phyloP scores from a whole-genome alignment of 768 basidiomycete genomes.

The Xerocomellus intermedius region DNA sequence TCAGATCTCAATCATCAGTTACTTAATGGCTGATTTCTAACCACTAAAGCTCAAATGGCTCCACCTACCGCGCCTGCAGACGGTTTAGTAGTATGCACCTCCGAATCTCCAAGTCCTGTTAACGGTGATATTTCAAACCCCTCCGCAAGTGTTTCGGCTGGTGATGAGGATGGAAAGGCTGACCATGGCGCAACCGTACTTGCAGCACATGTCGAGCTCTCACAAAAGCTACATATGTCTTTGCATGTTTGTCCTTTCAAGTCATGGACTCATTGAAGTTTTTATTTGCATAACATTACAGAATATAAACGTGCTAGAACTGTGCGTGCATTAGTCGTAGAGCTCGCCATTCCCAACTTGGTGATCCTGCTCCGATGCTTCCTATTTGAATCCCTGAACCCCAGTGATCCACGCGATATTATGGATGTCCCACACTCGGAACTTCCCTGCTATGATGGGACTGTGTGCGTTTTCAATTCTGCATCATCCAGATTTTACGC shows the following conservation, averaged over 20 bases:
- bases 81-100: neutral
- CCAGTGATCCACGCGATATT: too few species aligned
- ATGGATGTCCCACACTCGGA: too few species aligned
- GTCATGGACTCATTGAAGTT: neutral
- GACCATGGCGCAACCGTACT: neutral
- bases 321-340: neutral
- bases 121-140: neutral
- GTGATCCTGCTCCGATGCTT: neutral
- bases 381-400: too few species aligned
- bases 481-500: too few species aligned
- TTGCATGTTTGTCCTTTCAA: neutral
- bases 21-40: neutral
- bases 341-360: slow-evolving; percentile 1
- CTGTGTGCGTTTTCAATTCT: too few species aligned
- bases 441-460: too few species aligned
- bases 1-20: too few species aligned
- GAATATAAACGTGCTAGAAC: slow-evolving; percentile 3
- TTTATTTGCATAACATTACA: neutral
- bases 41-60: neutral
- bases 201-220: neutral
- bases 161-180: neutral
- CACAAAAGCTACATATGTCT: neutral
- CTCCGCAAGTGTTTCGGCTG: neutral
- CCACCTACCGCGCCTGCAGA: neutral
- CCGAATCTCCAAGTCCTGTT: too few species aligned